Conservation (phyloP, 768 basidiomycete genomes). For the Rhodotorula toruloides region DNA sequence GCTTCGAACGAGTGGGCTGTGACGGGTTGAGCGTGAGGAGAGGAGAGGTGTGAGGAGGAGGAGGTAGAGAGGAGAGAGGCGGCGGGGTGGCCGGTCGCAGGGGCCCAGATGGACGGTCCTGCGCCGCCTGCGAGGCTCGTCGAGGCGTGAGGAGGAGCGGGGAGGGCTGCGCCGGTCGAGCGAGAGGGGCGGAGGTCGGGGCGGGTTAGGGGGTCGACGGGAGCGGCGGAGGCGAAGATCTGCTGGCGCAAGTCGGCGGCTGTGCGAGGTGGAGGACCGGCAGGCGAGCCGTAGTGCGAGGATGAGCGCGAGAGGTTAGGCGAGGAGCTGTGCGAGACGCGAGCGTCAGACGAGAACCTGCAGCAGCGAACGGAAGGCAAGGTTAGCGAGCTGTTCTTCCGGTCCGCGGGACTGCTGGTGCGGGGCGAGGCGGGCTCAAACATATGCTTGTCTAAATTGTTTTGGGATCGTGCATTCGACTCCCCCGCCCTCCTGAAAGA, state of each 20-base stretch:
- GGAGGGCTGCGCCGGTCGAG: background rate
- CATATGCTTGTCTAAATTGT: background rate
- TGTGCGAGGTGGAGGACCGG: background rate
- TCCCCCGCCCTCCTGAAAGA: too few relatives aligned
- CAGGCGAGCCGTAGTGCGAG: background rate
- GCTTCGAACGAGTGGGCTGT: conserved; percentile 24
- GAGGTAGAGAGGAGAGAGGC: conserved; percentile 5
- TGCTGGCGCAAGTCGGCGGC: conserved; percentile 18
- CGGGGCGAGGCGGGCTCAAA: background rate
- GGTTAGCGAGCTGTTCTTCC: too few relatives aligned
- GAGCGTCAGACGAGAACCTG: background rate
- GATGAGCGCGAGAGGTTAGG: background rate
- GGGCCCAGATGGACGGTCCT: conserved; percentile 4
- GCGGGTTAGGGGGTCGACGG: background rate
- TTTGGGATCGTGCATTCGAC: too few relatives aligned
- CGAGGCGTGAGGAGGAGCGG: background rate
- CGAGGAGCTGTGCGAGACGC: background rate
- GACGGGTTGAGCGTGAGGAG: background rate
- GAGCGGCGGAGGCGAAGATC: background rate
- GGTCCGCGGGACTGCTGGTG: background rate
- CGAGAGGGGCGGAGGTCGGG: background rate
- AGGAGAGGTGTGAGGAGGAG: background rate
- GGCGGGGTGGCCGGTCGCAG: background rate
- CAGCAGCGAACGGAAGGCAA: too few relatives aligned
- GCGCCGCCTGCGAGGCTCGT: background rate